Percentiles rank a stretch among this genome's conserved stretches.
Evolutionary conservation across 2,329 filamentous ascomycete genomes (phyloP).

Genomic region (Periconia macrospinosa): DNA sequence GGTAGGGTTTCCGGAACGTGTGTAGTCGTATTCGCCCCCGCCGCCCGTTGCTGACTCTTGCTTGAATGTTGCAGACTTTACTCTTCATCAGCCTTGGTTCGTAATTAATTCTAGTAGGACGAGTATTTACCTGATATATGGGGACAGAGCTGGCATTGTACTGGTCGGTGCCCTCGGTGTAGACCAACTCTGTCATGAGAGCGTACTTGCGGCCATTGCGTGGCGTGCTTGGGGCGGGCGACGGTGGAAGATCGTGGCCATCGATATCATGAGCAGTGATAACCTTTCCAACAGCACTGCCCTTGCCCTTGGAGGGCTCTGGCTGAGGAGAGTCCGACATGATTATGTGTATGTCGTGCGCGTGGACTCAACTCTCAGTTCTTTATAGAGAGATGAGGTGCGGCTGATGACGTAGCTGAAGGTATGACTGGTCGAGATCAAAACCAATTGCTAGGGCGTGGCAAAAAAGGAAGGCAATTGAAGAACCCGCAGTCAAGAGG

Average conservation of each 20-base stretch:
- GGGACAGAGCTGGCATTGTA: constrained; percentile 95
- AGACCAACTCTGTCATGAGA: constrained; percentile 93
- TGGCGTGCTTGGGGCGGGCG: constrained; percentile 89
- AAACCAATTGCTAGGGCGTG: neutral
- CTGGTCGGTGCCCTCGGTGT: constrained; percentile 93
- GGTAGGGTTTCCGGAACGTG: constrained; percentile 94
- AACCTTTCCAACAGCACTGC: constrained; percentile 44
- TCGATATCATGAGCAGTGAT: constrained; percentile 43
- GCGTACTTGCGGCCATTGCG: constrained; percentile 85
- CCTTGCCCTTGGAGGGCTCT: constrained; percentile 36
- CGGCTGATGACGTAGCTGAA: constrained; percentile 2
- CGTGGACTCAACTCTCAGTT: constrained; percentile 1
- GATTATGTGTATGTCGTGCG: constrained; percentile 10
- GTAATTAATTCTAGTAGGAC: neutral
- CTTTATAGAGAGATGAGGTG: neutral
- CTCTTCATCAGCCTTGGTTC: constrained; percentile 15
- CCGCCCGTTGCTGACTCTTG: constrained; percentile 79
- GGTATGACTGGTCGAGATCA: neutral
- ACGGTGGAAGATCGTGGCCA: constrained; percentile 51
- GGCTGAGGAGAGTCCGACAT: constrained; percentile 30
- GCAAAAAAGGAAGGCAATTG: neutral
- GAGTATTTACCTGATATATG: constrained; percentile 74
- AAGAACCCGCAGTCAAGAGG: neutral
- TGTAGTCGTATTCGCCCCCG: constrained; percentile 93
- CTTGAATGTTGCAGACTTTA: constrained; percentile 93